A percentile compares a stretch with the other conserved stretches of the same genome.
Evolutionary conservation across 1,284 basidiomycete genomes (phyloP).

Genomic region (Melanopsichium pennsylvanicum): DNA sequence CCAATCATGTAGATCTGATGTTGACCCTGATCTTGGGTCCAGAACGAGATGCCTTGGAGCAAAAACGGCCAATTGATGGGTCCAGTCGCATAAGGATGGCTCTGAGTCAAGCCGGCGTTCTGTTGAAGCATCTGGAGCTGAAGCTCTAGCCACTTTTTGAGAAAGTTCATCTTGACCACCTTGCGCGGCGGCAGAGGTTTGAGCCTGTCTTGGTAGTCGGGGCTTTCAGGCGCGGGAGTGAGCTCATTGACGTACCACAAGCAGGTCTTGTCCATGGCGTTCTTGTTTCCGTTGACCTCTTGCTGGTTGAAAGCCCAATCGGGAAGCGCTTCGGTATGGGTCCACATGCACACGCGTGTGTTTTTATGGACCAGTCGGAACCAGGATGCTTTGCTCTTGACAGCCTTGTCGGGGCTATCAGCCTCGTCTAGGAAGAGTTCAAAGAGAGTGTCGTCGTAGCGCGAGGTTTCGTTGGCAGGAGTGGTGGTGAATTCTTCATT

Average conservation of each 20-base stretch:
- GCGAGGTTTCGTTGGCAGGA: constrained; percentile 70
- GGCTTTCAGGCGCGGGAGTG: constrained; percentile 69
- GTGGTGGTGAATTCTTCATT: constrained; percentile 87
- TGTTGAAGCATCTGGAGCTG: constrained; percentile 96
- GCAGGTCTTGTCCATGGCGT: constrained; percentile 79
- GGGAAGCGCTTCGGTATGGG: constrained; percentile 79
- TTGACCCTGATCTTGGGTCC: constrained; percentile 80
- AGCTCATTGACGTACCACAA: constrained; percentile 90
- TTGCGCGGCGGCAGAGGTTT: constrained; percentile 70
- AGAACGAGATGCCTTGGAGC: constrained; percentile 94
- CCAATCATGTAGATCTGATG: constrained; percentile 97
- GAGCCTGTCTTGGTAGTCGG: constrained; percentile 50
- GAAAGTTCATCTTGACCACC: constrained; percentile 84
- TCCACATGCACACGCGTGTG: constrained; percentile 94
- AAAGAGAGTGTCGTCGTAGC: constrained; percentile 67
- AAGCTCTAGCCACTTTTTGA: constrained; percentile 92
- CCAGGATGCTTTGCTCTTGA: constrained; percentile 53
- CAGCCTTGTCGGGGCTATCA: constrained; percentile 13
- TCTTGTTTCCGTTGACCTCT: constrained; percentile 98
- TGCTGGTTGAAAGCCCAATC: constrained; percentile 98
- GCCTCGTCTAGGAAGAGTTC: constrained; percentile 52
- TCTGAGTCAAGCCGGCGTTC: constrained; percentile 92
- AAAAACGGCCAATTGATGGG: constrained; percentile 99
- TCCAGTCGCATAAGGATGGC: constrained; percentile 91
- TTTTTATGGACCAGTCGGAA: constrained; percentile 76